Conservation (phyloP, 176 grass and related monocot genomes). For the Phoenix roebelenii region DNA sequence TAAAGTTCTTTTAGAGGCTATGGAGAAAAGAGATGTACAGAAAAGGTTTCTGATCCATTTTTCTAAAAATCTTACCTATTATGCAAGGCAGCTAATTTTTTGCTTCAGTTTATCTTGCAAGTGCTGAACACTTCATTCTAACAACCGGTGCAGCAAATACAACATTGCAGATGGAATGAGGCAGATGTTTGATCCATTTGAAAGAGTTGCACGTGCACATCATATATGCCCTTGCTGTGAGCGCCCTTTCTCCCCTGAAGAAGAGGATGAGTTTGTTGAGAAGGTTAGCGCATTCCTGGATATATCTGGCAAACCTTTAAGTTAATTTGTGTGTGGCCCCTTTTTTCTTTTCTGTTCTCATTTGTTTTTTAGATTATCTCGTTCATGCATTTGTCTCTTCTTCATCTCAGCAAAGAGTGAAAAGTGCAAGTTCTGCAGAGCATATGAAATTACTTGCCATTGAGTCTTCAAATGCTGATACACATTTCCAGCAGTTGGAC, state of each 20-base stretch:
- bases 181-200: conserved; percentile 78
- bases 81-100: too few relatives aligned
- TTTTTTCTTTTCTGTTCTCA: too few relatives aligned
- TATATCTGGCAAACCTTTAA: too few relatives aligned
- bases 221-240: conserved; percentile 91
- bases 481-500: conserved; percentile 71
- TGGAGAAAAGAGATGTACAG: conserved; percentile 77
- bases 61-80: too few relatives aligned
- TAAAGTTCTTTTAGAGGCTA: conserved; percentile 58
- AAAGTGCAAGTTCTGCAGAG: conserved; percentile 47
- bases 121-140: conserved; percentile 4
- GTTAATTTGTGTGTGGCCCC: too few relatives aligned
- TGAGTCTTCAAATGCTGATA: conserved; percentile 53
- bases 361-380: too few relatives aligned
- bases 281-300: conserved; percentile 35
- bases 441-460: conserved; percentile 51
- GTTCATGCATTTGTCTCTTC: conserved; percentile 27
- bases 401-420: conserved; percentile 72
- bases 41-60: conserved; percentile 41
- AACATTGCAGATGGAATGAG: conserved; percentile 69
- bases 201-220: conserved; percentile 58
- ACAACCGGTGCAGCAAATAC: conserved; percentile 36
- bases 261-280: conserved; percentile 76
- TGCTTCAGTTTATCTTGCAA: background rate
- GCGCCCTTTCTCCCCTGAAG: conserved; percentile 71